Evolutionary conservation across 148 eudicot genomes (phyloP), one percentile per base, ranked within the genome.

Genomic region (Amaranthus palmeri): DNA sequence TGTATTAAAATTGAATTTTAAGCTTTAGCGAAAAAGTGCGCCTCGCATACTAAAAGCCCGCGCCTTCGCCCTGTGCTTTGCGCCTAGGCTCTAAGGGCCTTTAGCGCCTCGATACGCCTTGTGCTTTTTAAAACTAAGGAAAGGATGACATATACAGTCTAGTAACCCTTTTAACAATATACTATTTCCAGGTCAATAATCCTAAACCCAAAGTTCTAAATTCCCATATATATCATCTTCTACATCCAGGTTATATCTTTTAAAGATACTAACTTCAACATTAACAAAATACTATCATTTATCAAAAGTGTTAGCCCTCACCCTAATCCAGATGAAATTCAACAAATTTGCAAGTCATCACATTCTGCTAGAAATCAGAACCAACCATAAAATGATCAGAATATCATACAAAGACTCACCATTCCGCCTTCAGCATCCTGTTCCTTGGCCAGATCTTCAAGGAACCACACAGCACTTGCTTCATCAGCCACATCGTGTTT

Each of bases 401-500:
- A 44, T 17, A 59, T 5, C 59, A 61, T 82, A 64, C 12, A 67
- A 55, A 51, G 14, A 63, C 64, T 69, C 75, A 95, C 97, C 88
- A 77, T 78, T 46, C 82, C 81, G 45, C 87, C 90, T 64, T 89
- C 93, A 14, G 97, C 93, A 61, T 89, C 93, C 81, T 95, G 97
- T 83, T 91, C 98, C 52, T 68, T 71, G 63, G 88, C 98, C 74
- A 95, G 89, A 79, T 95, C 98, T 81, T 85, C 91, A 76, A 95
- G 91, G 79, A 95, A 95, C 98, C 98, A 95, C 4, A 83, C 78
- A 53, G 96, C 99, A 81, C 97, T 91, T 46, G 81, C 86, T 62
- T 84, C 82, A 76, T 95, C 99, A 57, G 81, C 77, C 44, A 95
- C 99, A 53, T 91, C 97, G 56, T 58, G 45, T 75, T 91, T 95